These are phyloP conservation scores for Ascosphaera acerosa DNA, from an alignment of 2,329 filamentous ascomycete genomes.

Conservation along the genomic window DNA sequence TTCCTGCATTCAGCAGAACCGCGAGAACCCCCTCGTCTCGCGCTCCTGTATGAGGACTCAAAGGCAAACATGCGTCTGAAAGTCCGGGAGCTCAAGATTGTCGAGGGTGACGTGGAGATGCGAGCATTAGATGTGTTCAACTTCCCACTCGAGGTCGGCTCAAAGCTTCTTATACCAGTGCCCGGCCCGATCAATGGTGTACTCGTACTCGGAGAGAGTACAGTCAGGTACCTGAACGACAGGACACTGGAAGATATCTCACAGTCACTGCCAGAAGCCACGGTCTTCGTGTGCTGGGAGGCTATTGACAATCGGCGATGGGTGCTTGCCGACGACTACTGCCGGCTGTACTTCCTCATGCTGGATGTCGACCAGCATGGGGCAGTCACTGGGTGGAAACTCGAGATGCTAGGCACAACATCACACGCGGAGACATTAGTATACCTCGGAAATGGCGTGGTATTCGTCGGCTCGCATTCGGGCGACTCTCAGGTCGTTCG, in stretches of 20 bases:
- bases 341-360: conserved; percentile 60
- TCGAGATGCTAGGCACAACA: conserved; percentile 40
- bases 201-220: conserved; percentile 53
- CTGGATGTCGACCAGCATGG: conserved; percentile 35
- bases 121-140: conserved; percentile 25
- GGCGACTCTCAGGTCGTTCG: conserved; percentile 69
- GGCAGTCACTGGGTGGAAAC: conserved; percentile 45
- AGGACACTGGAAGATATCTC: conserved; percentile 41
- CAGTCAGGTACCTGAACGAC: conserved; percentile 65
- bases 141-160: conserved; percentile 31
- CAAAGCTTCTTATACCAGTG: conserved; percentile 36
- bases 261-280: conserved; percentile 41
- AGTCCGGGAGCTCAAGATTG: conserved; percentile 29
- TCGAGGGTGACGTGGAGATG: conserved; percentile 26
- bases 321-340: conserved; percentile 81
- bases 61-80: conserved; percentile 29
- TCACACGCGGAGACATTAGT: conserved; percentile 56
- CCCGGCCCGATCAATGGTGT: conserved; percentile 39
- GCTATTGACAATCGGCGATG: conserved; percentile 59
- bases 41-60: conserved; percentile 39
- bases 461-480: conserved; percentile 81
- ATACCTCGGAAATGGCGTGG: conserved; percentile 38
- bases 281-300: conserved; percentile 81
- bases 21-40: conserved; percentile 30
- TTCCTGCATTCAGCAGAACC: conserved; percentile 32